Evolutionary conservation across 352 stramenopile genomes (phyloP).

Genomic region (Plasmopara muralis): DNA sequence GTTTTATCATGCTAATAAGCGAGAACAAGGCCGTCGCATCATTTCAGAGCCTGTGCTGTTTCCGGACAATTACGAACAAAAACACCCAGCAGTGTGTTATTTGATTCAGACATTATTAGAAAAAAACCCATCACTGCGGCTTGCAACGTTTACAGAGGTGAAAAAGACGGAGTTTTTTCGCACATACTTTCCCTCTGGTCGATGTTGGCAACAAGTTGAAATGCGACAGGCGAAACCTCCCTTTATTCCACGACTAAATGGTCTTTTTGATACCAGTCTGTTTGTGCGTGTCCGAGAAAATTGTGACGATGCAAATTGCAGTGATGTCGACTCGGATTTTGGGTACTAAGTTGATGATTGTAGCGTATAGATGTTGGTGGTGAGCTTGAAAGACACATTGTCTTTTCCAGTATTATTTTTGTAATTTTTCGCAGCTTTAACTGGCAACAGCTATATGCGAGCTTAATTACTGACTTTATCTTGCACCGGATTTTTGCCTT

Average conservation of each 20-base stretch:
- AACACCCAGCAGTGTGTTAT: constrained; percentile 28
- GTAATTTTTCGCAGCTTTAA: no score
- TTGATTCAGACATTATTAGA: constrained; percentile 42
- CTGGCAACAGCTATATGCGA: no score
- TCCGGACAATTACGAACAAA: constrained; percentile 38
- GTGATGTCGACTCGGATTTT: constrained; percentile 38
- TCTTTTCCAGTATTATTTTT: no score
- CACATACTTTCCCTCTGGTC: constrained; percentile 33
- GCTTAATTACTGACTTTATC: no score
- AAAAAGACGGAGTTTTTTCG: constrained; percentile 41
- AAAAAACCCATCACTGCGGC: constrained; percentile 41
- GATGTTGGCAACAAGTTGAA: constrained; percentile 44
- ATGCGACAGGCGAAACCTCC: constrained; percentile 31
- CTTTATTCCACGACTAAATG: constrained; percentile 54
- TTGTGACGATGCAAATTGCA: constrained; percentile 31
- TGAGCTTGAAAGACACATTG: no score
- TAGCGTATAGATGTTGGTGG: not conserved
- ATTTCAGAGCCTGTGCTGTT: constrained; percentile 48
- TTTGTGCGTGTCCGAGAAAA: constrained; percentile 43
- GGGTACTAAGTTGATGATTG: constrained; percentile 15
- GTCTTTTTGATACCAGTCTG: constrained; percentile 56
- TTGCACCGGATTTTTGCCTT: no score
- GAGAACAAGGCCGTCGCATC: constrained; percentile 70
- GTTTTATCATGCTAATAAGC: constrained; percentile 85
- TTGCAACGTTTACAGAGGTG: constrained; percentile 38